Evolutionary conservation across 176 grass and related monocot genomes (phyloP).

Genomic region (Triticum timopheevii): DNA sequence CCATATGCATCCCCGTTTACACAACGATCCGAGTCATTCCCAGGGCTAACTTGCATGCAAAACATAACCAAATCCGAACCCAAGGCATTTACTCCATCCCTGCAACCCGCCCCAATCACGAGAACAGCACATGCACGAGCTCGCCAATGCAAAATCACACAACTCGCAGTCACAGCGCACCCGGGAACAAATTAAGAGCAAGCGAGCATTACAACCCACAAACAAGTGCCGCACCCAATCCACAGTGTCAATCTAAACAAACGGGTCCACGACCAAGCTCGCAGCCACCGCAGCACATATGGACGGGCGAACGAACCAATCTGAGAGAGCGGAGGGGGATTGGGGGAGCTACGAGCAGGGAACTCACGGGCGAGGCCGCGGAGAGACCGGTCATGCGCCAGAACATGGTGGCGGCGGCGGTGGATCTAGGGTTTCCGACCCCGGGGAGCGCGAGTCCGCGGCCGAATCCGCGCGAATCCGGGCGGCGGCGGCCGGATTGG

Average conservation of each 20-base stretch:
- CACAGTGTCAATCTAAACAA: constrained; percentile 24
- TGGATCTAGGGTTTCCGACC: constrained; percentile 53
- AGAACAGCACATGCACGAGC: not conserved
- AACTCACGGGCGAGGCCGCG: constrained; percentile 63
- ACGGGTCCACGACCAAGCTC: not conserved
- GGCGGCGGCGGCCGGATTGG: constrained; percentile 12
- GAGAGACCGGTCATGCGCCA: constrained; percentile 67
- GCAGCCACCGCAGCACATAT: constrained; percentile 2
- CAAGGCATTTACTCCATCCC: not conserved
- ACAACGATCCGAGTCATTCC: not conserved
- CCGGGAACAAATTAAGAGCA: not conserved
- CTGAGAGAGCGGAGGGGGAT: not conserved
- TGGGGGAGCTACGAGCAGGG: not conserved
- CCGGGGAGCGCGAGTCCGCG: constrained; percentile 20
- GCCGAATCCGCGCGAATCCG: constrained; percentile 31
- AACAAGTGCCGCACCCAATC: constrained; percentile 21
- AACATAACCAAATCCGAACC: constrained; percentile 9
- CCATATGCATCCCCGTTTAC: not conserved
- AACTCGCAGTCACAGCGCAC: not conserved
- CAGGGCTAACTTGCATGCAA: not conserved
- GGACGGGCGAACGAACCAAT: not conserved
- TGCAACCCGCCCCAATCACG: constrained; percentile 3
- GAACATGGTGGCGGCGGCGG: constrained; percentile 48
- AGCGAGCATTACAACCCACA: constrained; percentile 18
- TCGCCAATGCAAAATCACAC: constrained; percentile 15